A percentile compares a stretch with the other conserved stretches of the same genome.
phyloP scores from a whole-genome alignment of 2,329 filamentous ascomycete genomes.

The Talaromyces sp. region DNA sequence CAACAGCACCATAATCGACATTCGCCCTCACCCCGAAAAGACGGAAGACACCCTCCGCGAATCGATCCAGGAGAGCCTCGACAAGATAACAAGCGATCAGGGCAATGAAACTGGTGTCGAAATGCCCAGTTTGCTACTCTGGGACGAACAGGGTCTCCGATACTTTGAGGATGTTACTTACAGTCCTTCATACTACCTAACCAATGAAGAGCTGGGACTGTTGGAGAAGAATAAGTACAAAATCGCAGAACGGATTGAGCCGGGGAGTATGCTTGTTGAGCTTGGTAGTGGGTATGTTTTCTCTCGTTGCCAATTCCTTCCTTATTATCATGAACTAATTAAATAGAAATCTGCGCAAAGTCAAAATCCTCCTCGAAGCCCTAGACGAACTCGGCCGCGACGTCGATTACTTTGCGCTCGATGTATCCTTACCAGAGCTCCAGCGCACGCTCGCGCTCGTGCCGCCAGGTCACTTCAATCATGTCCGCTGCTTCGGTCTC shows the following conservation, averaged over 20 bases:
- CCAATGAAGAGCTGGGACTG: not conserved
- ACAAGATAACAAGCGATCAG: not conserved
- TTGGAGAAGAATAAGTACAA: constrained; percentile 3
- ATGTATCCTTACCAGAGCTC: constrained; percentile 73
- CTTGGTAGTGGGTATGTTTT: constrained; percentile 14
- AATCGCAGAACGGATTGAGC: not conserved
- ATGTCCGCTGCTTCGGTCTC: constrained; percentile 74
- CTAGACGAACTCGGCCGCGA: constrained; percentile 70
- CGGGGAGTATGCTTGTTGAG: constrained; percentile 9
- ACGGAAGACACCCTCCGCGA: not conserved
- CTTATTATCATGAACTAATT: not conserved
- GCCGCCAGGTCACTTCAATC: constrained; percentile 59
- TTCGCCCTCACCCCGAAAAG: not conserved
- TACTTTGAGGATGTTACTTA: constrained; percentile 15
- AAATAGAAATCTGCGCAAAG: constrained; percentile 64
- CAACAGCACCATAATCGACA: not conserved
- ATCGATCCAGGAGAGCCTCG: not conserved
- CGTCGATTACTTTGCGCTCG: constrained; percentile 82
- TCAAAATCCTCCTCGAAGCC: constrained; percentile 72
- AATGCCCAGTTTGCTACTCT: constrained; percentile 1
- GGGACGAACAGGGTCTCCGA: constrained; percentile 11
- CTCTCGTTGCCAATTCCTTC: not conserved
- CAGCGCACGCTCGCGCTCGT: constrained; percentile 68
- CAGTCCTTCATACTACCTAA: constrained; percentile 8
- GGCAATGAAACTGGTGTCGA: not conserved